Conservation (phyloP, 345 rosid species). For the Acer yangbiense region DNA sequence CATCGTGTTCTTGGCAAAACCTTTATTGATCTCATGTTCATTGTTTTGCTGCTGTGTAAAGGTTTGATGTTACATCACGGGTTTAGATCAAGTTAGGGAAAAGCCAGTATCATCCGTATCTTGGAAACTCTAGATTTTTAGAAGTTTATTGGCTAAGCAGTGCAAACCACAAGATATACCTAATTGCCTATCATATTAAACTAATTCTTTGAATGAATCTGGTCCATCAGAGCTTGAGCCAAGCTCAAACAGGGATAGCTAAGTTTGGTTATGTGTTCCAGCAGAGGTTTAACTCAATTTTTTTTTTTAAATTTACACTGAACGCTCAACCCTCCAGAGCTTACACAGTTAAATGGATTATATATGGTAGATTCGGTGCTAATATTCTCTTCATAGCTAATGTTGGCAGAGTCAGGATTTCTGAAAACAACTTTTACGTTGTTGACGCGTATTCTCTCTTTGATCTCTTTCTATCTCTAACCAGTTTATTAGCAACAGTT, state of each 20-base stretch:
- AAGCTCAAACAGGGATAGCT: background rate
- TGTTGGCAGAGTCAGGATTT: background rate
- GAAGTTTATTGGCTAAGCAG: background rate
- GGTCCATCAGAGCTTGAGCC: conserved; percentile 3
- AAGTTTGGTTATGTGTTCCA: background rate
- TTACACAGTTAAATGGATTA: background rate
- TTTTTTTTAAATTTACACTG: background rate
- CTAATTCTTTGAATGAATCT: background rate
- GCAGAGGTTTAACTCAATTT: background rate
- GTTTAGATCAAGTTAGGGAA: background rate
- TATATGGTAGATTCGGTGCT: background rate
- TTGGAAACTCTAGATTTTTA: background rate
- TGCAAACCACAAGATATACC: background rate
- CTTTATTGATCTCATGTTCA: background rate
- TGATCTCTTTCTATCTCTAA: too few relatives aligned
- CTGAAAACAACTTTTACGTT: background rate
- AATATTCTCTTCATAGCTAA: background rate
- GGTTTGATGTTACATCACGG: background rate
- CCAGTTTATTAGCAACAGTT: background rate
- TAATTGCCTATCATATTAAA: background rate
- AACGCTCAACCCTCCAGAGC: background rate
- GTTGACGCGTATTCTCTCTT: too few relatives aligned
- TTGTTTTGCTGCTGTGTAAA: background rate
- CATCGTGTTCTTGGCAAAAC: too few relatives aligned
- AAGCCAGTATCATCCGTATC: background rate